These are phyloP conservation scores for Miamiensis avidus DNA, from an alignment of 169 alveolate species.

Conservation along the genomic window DNA sequence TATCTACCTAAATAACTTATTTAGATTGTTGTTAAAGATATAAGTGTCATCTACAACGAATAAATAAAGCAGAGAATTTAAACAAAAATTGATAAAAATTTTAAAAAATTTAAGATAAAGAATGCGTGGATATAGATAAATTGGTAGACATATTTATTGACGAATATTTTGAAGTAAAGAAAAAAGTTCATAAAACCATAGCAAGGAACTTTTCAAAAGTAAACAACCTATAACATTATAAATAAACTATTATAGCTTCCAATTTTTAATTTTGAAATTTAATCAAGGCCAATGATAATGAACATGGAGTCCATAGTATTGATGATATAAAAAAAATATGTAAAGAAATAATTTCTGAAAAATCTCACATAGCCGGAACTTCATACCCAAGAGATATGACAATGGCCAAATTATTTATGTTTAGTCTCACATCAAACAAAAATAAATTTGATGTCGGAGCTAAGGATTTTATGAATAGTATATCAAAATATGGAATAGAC, in stretches of 20 bases:
- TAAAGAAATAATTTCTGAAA: conserved; percentile 1
- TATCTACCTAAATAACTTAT: not conserved
- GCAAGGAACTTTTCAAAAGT: conserved; percentile 12
- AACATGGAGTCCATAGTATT: conserved; percentile 7
- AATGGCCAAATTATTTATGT: no score
- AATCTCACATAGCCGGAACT: not conserved
- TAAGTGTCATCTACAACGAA: not conserved
- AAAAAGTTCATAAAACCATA: not conserved
- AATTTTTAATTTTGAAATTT: no score
- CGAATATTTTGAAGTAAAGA: conserved; percentile 22
- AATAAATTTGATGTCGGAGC: conserved; percentile 15
- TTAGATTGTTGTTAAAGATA: not conserved
- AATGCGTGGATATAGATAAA: conserved; percentile 17
- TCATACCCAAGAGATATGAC: not conserved
- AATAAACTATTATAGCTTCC: no score
- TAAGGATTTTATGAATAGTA: conserved; percentile 9
- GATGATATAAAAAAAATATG: not conserved
- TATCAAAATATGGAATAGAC: conserved; percentile 15
- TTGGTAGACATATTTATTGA: conserved; percentile 5
- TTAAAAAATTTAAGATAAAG: not conserved
- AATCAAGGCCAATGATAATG: not conserved
- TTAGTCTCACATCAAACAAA: not conserved
- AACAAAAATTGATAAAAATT: not conserved
- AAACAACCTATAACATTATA: no score
- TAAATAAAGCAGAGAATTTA: not conserved